Evolutionary conservation across 2,329 filamentous ascomycete species (phyloP).

Genomic region (Leptographium wingfieldii): DNA sequence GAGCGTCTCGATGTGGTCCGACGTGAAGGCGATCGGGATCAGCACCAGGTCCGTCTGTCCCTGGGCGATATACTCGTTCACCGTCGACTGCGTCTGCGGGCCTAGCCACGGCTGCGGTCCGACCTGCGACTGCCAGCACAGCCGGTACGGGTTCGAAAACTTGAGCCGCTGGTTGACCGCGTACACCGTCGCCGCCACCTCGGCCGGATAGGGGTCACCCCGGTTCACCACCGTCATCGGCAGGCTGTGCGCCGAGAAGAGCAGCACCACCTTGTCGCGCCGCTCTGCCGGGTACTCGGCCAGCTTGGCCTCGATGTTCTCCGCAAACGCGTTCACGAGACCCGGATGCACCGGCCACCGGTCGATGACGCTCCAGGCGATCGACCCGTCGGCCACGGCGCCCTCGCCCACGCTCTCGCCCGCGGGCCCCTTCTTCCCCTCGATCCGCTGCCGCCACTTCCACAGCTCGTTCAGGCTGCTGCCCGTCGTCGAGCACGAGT

Average conservation of each 20-base stretch:
- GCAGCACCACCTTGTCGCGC: conserved; percentile 66
- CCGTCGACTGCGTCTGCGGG: conserved; percentile 80
- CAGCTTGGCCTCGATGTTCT: conserved; percentile 80
- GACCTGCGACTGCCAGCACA: conserved; percentile 98
- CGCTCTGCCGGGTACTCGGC: conserved; percentile 72
- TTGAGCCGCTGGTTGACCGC: conserved; percentile 89
- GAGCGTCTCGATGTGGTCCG: conserved; percentile 96
- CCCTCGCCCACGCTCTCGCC: conserved; percentile 33
- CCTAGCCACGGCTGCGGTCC: conserved; percentile 92
- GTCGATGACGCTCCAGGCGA: conserved; percentile 96
- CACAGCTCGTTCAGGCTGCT: conserved; percentile 94
- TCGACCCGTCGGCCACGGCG: conserved; percentile 43
- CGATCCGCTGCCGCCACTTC: conserved; percentile 86
- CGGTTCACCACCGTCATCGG: conserved; percentile 97
- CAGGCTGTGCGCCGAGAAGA: conserved; percentile 92
- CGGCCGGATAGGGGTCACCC: conserved; percentile 87
- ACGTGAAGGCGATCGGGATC: conserved; percentile 94
- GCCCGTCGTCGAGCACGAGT: conserved; percentile 94
- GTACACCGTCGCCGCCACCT: conserved; percentile 90
- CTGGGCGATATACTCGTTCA: conserved; percentile 78
- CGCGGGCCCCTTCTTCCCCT: conserved; percentile 46
- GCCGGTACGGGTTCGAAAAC: conserved; percentile 79
- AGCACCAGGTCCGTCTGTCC: conserved; percentile 84
- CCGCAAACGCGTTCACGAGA: conserved; percentile 80
- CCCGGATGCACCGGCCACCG: conserved; percentile 90